A percentile compares a stretch with the other conserved stretches of the same genome.
These are phyloP conservation scores for Pestalotiopsis sp. DNA, from an alignment of 2,329 filamentous ascomycete species.

Conservation along the genomic window DNA sequence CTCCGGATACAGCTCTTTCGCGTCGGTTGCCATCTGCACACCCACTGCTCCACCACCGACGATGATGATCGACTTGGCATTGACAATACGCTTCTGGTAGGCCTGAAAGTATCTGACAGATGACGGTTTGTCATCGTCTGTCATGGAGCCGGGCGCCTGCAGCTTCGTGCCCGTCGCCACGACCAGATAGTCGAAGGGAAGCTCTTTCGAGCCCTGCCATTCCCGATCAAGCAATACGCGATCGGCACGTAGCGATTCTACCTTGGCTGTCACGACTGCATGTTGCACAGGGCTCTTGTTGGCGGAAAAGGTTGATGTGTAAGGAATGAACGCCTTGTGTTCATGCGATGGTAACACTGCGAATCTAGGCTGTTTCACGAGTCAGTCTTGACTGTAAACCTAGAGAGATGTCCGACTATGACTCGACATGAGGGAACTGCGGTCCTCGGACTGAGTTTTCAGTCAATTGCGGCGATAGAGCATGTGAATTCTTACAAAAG, in stretches of 20 bases:
- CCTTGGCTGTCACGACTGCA: slow-evolving; percentile 34
- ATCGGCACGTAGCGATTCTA: slow-evolving; percentile 28
- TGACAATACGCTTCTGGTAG: slow-evolving; percentile 33
- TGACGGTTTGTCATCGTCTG: slow-evolving; percentile 30
- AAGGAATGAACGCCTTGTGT: slow-evolving; percentile 49
- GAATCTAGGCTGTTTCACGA: slow-evolving; percentile 38
- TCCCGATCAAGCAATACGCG: slow-evolving; percentile 36
- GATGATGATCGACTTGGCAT: slow-evolving; percentile 30
- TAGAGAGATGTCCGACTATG: neutral
- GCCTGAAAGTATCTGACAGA: slow-evolving; percentile 32
- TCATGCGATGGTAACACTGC: slow-evolving; percentile 42
- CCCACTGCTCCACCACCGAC: slow-evolving; percentile 50
- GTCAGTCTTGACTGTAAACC: neutral
- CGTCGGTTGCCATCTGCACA: slow-evolving; percentile 49
- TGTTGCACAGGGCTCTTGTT: slow-evolving; percentile 31
- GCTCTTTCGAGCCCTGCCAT: slow-evolving; percentile 27
- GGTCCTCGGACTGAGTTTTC: neutral
- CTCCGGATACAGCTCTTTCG: slow-evolving; percentile 44
- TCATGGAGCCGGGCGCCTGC: slow-evolving; percentile 35
- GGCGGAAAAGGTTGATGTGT: slow-evolving; percentile 31
- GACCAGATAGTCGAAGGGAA: slow-evolving; percentile 44
- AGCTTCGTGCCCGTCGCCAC: slow-evolving; percentile 43
- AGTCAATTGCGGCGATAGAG: neutral
- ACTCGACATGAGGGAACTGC: neutral
- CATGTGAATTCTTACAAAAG: slow-evolving; percentile 32